Conservation (phyloP, 192 early-diverging fungal genomes). For the Coemansia sp. region DNA sequence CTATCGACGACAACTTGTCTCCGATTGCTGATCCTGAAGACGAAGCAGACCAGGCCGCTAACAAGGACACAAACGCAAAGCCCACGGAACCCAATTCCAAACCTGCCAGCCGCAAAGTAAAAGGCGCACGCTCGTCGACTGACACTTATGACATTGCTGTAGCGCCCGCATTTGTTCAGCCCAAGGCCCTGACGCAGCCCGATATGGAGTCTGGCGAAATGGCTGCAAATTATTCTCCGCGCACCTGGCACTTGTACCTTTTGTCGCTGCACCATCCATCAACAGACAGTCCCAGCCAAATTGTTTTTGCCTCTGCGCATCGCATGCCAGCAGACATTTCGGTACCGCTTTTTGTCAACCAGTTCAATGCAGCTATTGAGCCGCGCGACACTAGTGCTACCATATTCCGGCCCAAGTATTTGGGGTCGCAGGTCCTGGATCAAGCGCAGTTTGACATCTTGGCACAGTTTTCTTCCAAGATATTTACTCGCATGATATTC, state of each 20-base stretch:
- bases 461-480: conserved; percentile 56
- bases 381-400: conserved; percentile 14
- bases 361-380: conserved; percentile 14
- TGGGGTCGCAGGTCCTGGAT: conserved; percentile 31
- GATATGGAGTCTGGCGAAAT: not conserved
- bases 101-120: conserved; percentile 6
- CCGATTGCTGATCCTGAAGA: conserved; percentile 51
- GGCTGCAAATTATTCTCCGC: conserved; percentile 8
- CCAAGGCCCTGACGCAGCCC: not conserved
- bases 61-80: not conserved
- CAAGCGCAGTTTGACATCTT: conserved; percentile 45
- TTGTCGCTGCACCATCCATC: conserved; percentile 25
- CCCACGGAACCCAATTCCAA: not conserved
- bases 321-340: conserved; percentile 20
- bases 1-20: conserved; percentile 72
- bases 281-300: not conserved
- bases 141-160: conserved; percentile 17
- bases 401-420: conserved; percentile 8
- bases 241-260: conserved; percentile 32
- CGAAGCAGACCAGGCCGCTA: not conserved
- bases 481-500: conserved; percentile 53
- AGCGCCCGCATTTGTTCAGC: conserved; percentile 17
- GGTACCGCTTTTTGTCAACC: conserved; percentile 34
- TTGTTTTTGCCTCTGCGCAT: conserved; percentile 22
- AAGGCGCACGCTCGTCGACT: conserved; percentile 28